Percentiles rank a stretch among this genome's conserved stretches.
phyloP scores from a whole-genome alignment of 2,329 filamentous ascomycete species.

The Exophiala sp. region DNA sequence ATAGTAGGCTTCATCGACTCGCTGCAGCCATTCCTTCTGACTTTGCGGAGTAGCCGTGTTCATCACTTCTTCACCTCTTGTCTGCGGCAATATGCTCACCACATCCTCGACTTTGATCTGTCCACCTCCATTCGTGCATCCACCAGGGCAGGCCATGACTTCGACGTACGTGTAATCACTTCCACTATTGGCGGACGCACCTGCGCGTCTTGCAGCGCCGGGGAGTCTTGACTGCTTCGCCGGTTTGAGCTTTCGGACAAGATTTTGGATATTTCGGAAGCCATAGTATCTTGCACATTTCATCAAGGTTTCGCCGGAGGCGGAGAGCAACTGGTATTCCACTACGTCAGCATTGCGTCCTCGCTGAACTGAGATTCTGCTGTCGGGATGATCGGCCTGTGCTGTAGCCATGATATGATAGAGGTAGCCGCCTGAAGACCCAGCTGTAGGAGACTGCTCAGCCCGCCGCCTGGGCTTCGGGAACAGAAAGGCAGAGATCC shows the following conservation, averaged over 20 bases:
- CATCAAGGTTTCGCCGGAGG: constrained; percentile 56
- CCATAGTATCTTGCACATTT: constrained; percentile 89
- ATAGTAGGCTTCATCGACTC: constrained; percentile 85
- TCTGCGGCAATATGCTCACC: constrained; percentile 29
- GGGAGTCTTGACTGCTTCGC: constrained; percentile 71
- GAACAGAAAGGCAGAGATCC: constrained; percentile 68
- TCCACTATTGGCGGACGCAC: constrained; percentile 31
- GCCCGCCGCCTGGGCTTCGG: constrained; percentile 40
- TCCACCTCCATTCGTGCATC: constrained; percentile 94
- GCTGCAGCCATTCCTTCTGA: constrained; percentile 77
- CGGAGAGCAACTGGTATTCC: constrained; percentile 66
- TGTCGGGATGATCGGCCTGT: constrained; percentile 64
- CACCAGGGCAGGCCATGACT: constrained; percentile 98
- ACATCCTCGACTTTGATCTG: constrained; percentile 89
- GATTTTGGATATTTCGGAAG: constrained; percentile 96
- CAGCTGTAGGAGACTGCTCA: constrained; percentile 47
- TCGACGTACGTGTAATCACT: constrained; percentile 87
- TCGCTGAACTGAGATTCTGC: constrained; percentile 62
- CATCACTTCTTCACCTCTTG: constrained; percentile 27
- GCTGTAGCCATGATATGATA: constrained; percentile 75
- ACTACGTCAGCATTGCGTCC: constrained; percentile 88
- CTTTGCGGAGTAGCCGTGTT: constrained; percentile 50
- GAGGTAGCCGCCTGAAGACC: constrained; percentile 83
- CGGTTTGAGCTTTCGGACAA: constrained; percentile 87
- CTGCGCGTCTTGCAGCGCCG: constrained; percentile 55